Base-by-base conservation (phyloP, 495 filamentous ascomycete genomes). In the Hypoxylon lenormandii region DNA sequence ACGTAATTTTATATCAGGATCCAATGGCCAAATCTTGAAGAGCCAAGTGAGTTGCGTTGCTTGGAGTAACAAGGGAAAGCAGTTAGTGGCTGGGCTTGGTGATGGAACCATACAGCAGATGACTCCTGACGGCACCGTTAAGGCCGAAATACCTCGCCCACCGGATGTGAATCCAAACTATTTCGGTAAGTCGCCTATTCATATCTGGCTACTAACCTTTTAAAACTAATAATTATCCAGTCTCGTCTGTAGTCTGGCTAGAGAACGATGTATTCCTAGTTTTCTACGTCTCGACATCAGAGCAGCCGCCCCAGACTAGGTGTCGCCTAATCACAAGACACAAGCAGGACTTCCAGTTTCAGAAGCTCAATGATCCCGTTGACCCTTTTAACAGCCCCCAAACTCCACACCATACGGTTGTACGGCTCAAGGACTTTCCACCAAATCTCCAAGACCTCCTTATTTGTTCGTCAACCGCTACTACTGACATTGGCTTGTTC, bases 11-110 rank as follows among this genome's bases (percentile, higher is more conserved):
- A 72, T 88, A 22, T 83, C 82, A 13, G 88, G 88, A 1, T 64
- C 83, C 8, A 89, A 86, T 66, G 91, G 93, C 2, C 86, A 85
- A 40, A 78, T 89, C 0, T 76, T 96, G 61, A 90, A 88, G 62
- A 80, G 86, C 23, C 88, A 89, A 23, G 94, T 97, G 11, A 93
- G 90, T 72, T 94, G 90, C 74, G 87, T 93, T 1, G 88, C 91
- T 40, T 99, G 96, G 96, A 98, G 94, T 74, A 89, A 86, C 52
- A 91, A 88, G 70, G 96, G 96, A 42, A 98, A 96, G 75, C 94
- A 97, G 75, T 81, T 99, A 19, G 85, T 97, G 5, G 96, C 93
- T 67, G 96, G 96, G 26, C 84, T 96, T 68, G 89, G 83, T 15
- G 87, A 97, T 78, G 95, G 94, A 50, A 88, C 88, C 18, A 87